Base-by-base conservation (phyloP, 2,329 filamentous ascomycete genomes). In the Akanthomyces dipterigenus region DNA sequence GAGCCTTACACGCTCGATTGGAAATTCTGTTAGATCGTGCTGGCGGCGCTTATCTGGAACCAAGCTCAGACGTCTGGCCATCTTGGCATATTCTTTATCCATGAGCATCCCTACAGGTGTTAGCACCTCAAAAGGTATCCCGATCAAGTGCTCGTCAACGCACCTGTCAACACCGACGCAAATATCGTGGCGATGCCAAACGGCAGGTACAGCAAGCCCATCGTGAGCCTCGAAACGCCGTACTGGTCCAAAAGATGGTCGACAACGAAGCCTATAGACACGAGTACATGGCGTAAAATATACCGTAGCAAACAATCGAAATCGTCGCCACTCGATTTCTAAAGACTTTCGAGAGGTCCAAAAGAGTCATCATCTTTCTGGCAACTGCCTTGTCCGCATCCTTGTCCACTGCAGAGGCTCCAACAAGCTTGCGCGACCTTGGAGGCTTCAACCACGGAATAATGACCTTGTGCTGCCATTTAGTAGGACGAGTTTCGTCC, bases 181-280 rank as follows among this genome's bases (percentile, higher is more conserved):
- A 49, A 18, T 3, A 31, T 45, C 8, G 31, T 49, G 5, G 43
- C 55, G 14, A 57, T 14, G 8, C 43, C 55, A 49, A 57, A 49
- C 6, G 42, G 43, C 20, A 49, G 16, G 34, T 57, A 49, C 14
- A 43, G 16, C 40, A 57, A 34, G 7, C 43, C 55, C 20, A 43
- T 31, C 1, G 55, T 26, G 11, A 57, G n/a, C 14, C 55, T 31
- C 18, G 55, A 57, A 6, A 57, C 55, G 6, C 31, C 43, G 22
- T 57, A 57, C n/a, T 57, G 55, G 5, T 57, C 55, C 43, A 57
- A 48, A 49, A 49, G 31, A 57, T 57, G 43, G 55, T 49, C 26
- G 42, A 48, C 28, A 57, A 31, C 14, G 55, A 57, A 34, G 50
- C 34, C 31, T 53, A 34, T 3, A 53, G 50, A 36, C 50, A 53